Conservation (phyloP, 495 filamentous ascomycete genomes). For the Hamigera avellanea region DNA sequence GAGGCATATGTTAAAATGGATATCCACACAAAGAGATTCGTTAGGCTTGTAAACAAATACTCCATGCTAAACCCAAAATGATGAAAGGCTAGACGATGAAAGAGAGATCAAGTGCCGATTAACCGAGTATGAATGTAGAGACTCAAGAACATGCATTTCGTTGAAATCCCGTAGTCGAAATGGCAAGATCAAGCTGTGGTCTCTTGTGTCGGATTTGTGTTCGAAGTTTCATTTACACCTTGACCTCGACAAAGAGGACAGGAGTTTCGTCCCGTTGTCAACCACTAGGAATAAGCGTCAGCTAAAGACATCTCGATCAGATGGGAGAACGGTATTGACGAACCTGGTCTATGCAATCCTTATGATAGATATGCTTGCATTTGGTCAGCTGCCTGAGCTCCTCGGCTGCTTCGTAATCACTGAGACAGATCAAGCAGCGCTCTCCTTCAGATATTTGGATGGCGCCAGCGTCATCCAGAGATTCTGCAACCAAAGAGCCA, state of each 20-base stretch:
- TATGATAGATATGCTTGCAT: slow-evolving; percentile 63
- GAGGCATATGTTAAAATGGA: slow-evolving; percentile 18
- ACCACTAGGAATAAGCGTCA: slow-evolving; percentile 42
- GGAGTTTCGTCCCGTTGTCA: slow-evolving; percentile 69
- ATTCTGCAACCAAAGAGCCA: slow-evolving; percentile 39
- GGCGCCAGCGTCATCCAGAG: slow-evolving; percentile 32
- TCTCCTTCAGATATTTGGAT: slow-evolving; percentile 44
- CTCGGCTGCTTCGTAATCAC: slow-evolving; percentile 56
- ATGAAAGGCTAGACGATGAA: slow-evolving; percentile 2
- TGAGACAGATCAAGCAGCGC: slow-evolving; percentile 60
- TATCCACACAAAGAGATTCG: slow-evolving; percentile 23
- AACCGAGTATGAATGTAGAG: neutral
- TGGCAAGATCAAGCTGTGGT: slow-evolving; percentile 11
- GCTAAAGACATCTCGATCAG: neutral
- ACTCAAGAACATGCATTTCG: neutral
- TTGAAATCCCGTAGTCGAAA: neutral
- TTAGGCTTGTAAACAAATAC: slow-evolving; percentile 23
- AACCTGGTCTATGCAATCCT: slow-evolving; percentile 69
- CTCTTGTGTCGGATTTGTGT: slow-evolving; percentile 10
- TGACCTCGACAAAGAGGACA: slow-evolving; percentile 64
- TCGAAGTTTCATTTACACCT: slow-evolving; percentile 41
- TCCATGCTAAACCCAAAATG: slow-evolving; percentile 25
- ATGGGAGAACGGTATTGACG: slow-evolving; percentile 7
- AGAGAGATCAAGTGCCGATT: no score
- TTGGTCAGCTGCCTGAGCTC: slow-evolving; percentile 50